Base-by-base conservation (phyloP, 768 basidiomycete species). In the Leccinellum albellum region DNA sequence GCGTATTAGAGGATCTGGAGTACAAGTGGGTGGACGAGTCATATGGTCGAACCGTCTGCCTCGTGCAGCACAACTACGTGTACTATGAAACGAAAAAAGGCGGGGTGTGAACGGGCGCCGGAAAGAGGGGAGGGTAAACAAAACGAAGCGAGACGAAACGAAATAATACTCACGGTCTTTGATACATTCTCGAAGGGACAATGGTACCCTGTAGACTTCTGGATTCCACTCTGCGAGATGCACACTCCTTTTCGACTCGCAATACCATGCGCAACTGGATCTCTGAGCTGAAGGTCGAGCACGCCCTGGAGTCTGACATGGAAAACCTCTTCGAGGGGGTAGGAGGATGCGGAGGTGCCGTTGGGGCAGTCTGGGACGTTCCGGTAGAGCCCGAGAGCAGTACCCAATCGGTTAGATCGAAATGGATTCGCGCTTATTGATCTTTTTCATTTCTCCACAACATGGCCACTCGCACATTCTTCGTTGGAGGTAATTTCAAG, bases 401-500 rank as follows among this genome's bases (percentile, higher is more conserved):
- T 1, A 6, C 20, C 40, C n/a, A 61, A 42, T 42, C 48, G 46
- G 50, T 33, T 29, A 12, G 45, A 64, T 53, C 54, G 13, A 37
- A 46, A 54, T 53, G 35, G 6, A 31, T 6, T 6, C 6, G 28
- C 10, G 33, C 29, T 28, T 24, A 42, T 50, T n/a, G 37, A 31
- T 49, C 45, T 33, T 40, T n/a, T n/a, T 26, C 32, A 50, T 47
- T 29, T 7, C 14, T 33, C 51, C 24, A 23, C 28, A n/a, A n/a
- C 63, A 48, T 7, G 50, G 20, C 21, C 21, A 14, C 87, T 60
- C 91, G 93, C 69, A 78, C 84, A 73, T 96, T 95, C 78, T 95
- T 97, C 70, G 94, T 91, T 66, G 96, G 96, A 61, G 92, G 94
- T 29, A 98, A 98, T 83, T 98, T 96, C 85, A 99, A 98, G 81